phyloP scores from a whole-genome alignment of 805 yeast genomes.

The Ogataea parapolymorpha region DNA sequence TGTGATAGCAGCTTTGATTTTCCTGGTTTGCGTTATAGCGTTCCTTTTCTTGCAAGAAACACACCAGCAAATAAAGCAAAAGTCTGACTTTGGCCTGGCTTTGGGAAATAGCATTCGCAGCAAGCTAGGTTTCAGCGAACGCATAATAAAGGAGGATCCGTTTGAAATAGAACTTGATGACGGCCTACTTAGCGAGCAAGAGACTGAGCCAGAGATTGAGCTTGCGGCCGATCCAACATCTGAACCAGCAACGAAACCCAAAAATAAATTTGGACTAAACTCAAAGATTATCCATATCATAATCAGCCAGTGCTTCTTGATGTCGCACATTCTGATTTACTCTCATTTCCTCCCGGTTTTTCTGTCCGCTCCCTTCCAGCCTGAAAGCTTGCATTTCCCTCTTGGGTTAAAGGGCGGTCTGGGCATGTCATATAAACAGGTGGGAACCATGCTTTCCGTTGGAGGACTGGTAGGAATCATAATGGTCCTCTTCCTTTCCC shows the following conservation, averaged over 20 bases:
- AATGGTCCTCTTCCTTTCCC: slow-evolving; percentile 47
- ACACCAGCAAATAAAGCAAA: background rate
- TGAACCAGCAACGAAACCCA: too few species aligned
- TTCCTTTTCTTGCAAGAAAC: slow-evolving; percentile 1
- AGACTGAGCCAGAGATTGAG: too few species aligned
- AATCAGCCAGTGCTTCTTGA: slow-evolving; percentile 38
- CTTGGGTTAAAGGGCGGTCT: slow-evolving; percentile 50
- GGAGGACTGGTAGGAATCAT: slow-evolving; percentile 54
- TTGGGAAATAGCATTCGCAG: background rate
- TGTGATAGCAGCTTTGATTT: slow-evolving; percentile 37
- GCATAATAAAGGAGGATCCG: too few species aligned
- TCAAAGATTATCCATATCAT: slow-evolving; percentile 33
- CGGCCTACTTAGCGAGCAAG: too few species aligned
- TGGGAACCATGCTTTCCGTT: slow-evolving; percentile 48
- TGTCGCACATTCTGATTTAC: slow-evolving; percentile 46
- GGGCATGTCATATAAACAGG: slow-evolving; percentile 42
- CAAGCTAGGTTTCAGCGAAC: slow-evolving; percentile 26
- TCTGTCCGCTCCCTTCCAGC: slow-evolving; percentile 36
- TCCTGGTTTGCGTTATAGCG: slow-evolving; percentile 28
- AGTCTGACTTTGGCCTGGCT: background rate
- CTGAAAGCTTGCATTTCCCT: slow-evolving; percentile 41
- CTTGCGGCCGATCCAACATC: background rate
- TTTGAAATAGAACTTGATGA: too few species aligned
- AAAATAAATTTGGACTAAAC: slow-evolving; percentile 20
- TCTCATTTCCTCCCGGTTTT: slow-evolving; percentile 54